phyloP scores from a whole-genome alignment of 768 basidiomycete species.

The Bullera alba region DNA sequence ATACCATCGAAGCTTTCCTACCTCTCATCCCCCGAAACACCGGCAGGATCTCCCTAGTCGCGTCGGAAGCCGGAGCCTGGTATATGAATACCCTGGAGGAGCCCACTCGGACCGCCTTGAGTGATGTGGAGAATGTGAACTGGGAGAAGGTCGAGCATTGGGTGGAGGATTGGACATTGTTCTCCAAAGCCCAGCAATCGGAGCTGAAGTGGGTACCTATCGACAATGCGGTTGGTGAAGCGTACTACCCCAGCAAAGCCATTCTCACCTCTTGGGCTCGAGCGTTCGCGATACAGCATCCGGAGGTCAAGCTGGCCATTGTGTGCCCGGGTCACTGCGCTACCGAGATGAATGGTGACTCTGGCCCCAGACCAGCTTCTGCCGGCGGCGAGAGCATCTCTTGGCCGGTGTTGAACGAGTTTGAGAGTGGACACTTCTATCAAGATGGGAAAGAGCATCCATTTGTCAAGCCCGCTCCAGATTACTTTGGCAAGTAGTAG shows the following conservation, averaged over 20 bases:
- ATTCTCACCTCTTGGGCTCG: slow-evolving; percentile 11
- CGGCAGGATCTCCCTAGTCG: slow-evolving; percentile 9
- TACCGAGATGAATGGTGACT: slow-evolving; percentile 3
- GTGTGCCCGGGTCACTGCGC: slow-evolving; percentile 10
- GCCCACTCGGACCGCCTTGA: neutral
- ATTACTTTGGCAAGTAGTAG: too few species aligned
- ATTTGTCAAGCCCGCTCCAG: neutral
- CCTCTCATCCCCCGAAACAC: slow-evolving; percentile 5
- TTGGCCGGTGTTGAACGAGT: slow-evolving; percentile 11
- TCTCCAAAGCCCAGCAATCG: neutral
- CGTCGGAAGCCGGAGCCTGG: slow-evolving; percentile 9
- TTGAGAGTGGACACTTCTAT: slow-evolving; percentile 8
- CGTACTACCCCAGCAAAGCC: slow-evolving; percentile 7
- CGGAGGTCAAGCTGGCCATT: slow-evolving; percentile 1
- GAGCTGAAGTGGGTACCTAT: neutral
- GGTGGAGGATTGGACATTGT: slow-evolving; percentile 10
- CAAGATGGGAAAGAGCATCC: slow-evolving; percentile 11
- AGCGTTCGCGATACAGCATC: neutral
- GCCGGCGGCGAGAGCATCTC: slow-evolving; percentile 5
- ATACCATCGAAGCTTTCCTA: slow-evolving; percentile 14
- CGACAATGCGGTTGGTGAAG: neutral
- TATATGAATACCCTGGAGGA: neutral
- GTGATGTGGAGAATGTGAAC: neutral
- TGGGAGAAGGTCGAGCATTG: slow-evolving; percentile 7
- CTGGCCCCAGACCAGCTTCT: slow-evolving; percentile 1